These are phyloP conservation scores for Fremontodendron californicum DNA, from an alignment of 345 rosid species.

Conservation along the genomic window DNA sequence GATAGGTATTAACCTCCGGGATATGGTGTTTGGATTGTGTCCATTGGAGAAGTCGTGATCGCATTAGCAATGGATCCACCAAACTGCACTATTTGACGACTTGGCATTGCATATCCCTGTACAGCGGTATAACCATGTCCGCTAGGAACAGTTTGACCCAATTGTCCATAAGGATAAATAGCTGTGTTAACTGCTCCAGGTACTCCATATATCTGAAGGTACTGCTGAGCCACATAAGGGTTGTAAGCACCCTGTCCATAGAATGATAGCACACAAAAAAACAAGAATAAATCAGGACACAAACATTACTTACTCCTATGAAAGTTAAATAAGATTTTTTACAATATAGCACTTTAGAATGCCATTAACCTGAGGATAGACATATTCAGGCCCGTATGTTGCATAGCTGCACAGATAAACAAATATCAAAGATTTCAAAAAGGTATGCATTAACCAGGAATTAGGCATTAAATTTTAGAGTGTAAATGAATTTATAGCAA, in stretches of 20 bases:
- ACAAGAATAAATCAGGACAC: not conserved
- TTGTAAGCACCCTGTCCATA: constrained; percentile 56
- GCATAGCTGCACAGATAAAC: constrained; percentile 54
- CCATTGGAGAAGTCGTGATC: constrained; percentile 55
- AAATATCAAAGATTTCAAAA: constrained; percentile 4
- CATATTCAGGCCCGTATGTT: constrained; percentile 70
- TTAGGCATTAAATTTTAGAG: not conserved
- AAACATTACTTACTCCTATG: not conserved
- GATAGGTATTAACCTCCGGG: constrained; percentile 40
- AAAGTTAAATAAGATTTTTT: constrained; percentile 1
- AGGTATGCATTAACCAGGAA: not conserved
- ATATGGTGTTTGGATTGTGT: constrained; percentile 67
- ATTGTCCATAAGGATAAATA: constrained; percentile 63
- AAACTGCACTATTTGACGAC: constrained; percentile 65
- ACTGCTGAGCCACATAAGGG: constrained; percentile 72
- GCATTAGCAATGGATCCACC: constrained; percentile 58
- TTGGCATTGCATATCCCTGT: constrained; percentile 70
- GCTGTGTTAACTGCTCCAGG: constrained; percentile 62
- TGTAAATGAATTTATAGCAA: not conserved
- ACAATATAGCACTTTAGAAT: not conserved
- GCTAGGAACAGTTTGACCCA: constrained; percentile 61
- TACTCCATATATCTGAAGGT: constrained; percentile 77
- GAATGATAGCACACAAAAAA: not conserved
- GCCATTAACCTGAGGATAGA: constrained; percentile 70
- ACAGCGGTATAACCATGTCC: constrained; percentile 63